These are phyloP conservation scores for Gossypium davidsonii DNA, from an alignment of 441 rosid genomes.

Conservation along the genomic window DNA sequence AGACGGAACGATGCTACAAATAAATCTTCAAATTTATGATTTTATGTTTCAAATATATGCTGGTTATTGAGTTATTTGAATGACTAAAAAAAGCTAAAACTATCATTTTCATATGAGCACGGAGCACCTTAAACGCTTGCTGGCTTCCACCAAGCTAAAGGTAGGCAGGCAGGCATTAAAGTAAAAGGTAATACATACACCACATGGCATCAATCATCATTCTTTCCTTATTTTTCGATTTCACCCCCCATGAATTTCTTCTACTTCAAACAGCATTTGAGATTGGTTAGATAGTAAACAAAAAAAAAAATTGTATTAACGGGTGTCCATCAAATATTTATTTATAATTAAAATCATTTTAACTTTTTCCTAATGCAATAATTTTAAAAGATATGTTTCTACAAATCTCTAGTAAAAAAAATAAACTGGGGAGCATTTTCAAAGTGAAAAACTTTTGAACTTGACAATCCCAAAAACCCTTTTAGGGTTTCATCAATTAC, in stretches of 20 bases:
- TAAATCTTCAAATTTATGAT: not conserved
- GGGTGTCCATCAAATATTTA: too few relatives aligned
- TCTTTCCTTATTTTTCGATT: not conserved
- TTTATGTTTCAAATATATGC: not conserved
- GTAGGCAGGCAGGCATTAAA: not conserved
- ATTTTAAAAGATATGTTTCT: too few relatives aligned
- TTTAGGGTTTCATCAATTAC: slow-evolving; percentile 9
- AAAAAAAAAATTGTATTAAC: not conserved
- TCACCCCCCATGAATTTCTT: not conserved
- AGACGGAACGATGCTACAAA: too few relatives aligned
- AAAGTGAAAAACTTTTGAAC: not conserved
- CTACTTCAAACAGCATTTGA: too few relatives aligned
- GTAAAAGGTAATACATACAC: not conserved
- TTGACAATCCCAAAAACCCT: slow-evolving; percentile 4
- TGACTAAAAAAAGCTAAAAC: not conserved
- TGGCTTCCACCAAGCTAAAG: slow-evolving; percentile 6
- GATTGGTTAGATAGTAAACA: too few relatives aligned
- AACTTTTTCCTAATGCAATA: too few relatives aligned
- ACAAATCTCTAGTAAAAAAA: not conserved
- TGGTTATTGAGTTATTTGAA: not conserved
- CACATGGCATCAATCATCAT: slow-evolving; percentile 4
- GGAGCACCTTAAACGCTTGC: not conserved
- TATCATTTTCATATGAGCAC: slow-evolving; percentile 6
- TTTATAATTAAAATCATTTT: too few relatives aligned
- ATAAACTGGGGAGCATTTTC: not conserved